A percentile compares a stretch with the other conserved stretches of the same genome.
Conservation (phyloP, 2,329 filamentous ascomycete genomes). For the Apiospora marii region DNA sequence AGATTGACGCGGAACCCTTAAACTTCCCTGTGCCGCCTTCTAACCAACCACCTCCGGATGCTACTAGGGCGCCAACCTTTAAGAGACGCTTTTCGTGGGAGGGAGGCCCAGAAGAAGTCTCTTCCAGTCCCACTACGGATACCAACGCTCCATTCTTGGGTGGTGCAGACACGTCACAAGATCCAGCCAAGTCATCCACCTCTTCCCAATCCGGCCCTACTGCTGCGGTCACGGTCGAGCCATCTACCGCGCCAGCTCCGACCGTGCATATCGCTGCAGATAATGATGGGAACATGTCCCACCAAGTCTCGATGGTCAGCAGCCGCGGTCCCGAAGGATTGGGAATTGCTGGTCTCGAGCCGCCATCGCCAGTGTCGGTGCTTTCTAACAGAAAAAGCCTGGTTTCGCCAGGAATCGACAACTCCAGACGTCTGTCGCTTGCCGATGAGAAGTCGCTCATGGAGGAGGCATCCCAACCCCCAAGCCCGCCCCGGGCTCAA, state of each 20-base stretch:
- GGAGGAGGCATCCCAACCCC: conserved; percentile 45
- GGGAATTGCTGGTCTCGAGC: conserved; percentile 43
- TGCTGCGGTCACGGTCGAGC: not conserved
- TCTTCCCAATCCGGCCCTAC: not conserved
- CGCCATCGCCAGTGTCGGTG: conserved; percentile 54
- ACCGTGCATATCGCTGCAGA: conserved; percentile 30
- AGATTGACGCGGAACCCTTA: not conserved
- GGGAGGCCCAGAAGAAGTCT: conserved; percentile 37
- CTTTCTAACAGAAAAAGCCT: conserved; percentile 41
- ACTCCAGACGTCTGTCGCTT: conserved; percentile 44
- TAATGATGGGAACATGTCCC: conserved; percentile 37
- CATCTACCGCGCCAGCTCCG: conserved; percentile 23
- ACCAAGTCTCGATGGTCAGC: conserved; percentile 48
- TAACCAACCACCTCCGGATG: conserved; percentile 27
- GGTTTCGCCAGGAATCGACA: conserved; percentile 27
- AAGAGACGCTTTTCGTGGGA: conserved; percentile 54
- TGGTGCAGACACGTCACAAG: conserved; percentile 1
- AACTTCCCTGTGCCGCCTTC: not conserved
- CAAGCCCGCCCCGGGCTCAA: conserved; percentile 48
- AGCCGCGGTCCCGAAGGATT: conserved; percentile 41
- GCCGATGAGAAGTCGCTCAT: conserved; percentile 54
- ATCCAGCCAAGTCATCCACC: conserved; percentile 14
- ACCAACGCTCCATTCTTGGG: not conserved
- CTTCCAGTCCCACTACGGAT: conserved; percentile 29
- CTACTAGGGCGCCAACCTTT: conserved; percentile 22